These are phyloP conservation scores for Cucurbita maxima DNA, from an alignment of 306 rosid species.

Conservation along the genomic window DNA sequence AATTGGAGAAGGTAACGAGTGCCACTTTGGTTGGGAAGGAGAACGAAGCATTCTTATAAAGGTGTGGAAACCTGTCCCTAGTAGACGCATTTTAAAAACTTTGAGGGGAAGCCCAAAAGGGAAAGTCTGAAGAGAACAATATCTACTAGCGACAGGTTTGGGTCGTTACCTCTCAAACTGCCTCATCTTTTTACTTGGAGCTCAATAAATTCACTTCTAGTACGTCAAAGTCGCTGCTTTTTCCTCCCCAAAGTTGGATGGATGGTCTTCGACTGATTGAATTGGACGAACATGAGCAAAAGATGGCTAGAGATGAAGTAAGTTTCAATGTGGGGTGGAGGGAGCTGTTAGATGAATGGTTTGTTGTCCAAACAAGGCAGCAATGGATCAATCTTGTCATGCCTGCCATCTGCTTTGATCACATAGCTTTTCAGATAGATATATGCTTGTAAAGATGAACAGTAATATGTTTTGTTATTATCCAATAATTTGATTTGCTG, in stretches of 20 bases:
- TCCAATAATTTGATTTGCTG: slow-evolving; percentile 1
- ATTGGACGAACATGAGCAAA: not conserved
- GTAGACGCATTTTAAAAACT: no score
- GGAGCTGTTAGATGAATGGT: not conserved
- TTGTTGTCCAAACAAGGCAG: not conserved
- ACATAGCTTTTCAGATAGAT: not conserved
- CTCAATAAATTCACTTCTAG: not conserved
- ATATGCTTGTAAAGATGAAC: not conserved
- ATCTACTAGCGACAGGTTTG: no score
- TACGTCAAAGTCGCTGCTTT: not conserved
- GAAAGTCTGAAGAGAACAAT: no score
- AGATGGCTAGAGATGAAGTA: not conserved
- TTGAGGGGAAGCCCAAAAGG: no score
- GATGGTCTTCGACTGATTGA: not conserved
- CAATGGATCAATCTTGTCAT: slow-evolving; percentile 3
- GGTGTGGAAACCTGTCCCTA: no score
- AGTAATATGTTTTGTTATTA: slow-evolving; percentile 5
- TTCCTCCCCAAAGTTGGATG: not conserved
- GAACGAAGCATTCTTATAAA: no score
- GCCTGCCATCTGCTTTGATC: not conserved
- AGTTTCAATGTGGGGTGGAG: not conserved
- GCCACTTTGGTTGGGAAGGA: no score
- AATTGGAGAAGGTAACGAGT: no score
- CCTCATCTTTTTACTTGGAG: not conserved
- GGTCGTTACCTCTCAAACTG: not conserved